A percentile compares a stretch with the other conserved stretches of the same genome.
These are phyloP conservation scores for Aureobasidium uvarum DNA, from an alignment of 2,329 filamentous ascomycete genomes.

Conservation along the genomic window DNA sequence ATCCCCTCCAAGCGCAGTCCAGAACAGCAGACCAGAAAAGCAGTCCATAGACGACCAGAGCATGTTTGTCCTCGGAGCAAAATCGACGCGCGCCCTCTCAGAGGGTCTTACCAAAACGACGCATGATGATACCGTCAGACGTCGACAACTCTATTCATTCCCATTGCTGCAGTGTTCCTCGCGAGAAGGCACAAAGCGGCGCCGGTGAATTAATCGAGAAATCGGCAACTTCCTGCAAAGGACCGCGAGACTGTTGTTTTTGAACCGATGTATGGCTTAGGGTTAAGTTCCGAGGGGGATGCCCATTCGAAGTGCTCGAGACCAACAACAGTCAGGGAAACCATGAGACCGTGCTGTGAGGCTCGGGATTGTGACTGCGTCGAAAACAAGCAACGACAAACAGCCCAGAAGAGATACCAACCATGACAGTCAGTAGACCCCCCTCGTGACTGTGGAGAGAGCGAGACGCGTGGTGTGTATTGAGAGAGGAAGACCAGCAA, in stretches of 20 bases:
- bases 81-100: constrained; percentile 73
- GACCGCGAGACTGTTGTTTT: constrained; percentile 42
- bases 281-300: constrained; percentile 90
- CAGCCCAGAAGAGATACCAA: constrained; percentile 43
- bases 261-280: constrained; percentile 76
- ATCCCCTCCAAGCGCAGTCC: constrained; percentile 47
- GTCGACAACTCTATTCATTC: constrained; percentile 37
- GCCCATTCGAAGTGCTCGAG: constrained; percentile 52
- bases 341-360: constrained; percentile 56
- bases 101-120: constrained; percentile 75
- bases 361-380: constrained; percentile 56
- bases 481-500: constrained; percentile 19
- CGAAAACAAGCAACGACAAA: constrained; percentile 38
- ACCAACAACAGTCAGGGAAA: constrained; percentile 23
- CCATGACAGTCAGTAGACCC: constrained; percentile 65
- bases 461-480: constrained; percentile 59
- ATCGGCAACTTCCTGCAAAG: constrained; percentile 58
- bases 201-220: constrained; percentile 61
- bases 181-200: neutral
- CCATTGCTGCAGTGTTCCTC: constrained; percentile 24
- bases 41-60: constrained; percentile 62
- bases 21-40: constrained; percentile 48
- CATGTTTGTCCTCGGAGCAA: constrained; percentile 66
- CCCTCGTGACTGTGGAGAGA: constrained; percentile 75
- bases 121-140: constrained; percentile 60